Evolutionary conservation across 139 green algal genomes (phyloP).

Genomic region (Chlorella sorokiniana): DNA sequence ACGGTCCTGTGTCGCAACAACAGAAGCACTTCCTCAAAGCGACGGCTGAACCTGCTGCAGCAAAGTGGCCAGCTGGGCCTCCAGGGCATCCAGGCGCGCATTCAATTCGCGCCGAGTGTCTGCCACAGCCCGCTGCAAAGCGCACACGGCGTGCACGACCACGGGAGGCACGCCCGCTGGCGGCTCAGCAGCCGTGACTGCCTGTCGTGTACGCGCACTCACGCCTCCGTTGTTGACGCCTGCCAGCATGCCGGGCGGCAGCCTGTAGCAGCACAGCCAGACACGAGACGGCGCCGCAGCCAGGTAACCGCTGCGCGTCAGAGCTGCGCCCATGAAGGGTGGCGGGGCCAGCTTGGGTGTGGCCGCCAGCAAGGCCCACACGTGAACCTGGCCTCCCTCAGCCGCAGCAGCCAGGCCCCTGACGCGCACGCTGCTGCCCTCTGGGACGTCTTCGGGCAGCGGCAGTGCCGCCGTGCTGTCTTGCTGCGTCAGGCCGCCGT

Average conservation of each 20-base stretch:
- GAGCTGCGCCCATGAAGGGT: not conserved
- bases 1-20: too few relatives aligned
- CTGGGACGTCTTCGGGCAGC: not conserved
- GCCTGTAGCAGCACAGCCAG: constrained; percentile 16
- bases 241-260: not conserved
- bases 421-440: not conserved
- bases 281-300: not conserved
- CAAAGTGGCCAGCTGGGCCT: not conserved
- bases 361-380: not conserved
- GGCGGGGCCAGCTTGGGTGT: not conserved
- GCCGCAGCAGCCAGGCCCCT: not conserved
- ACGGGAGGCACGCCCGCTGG: not conserved
- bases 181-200: not conserved
- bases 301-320: not conserved
- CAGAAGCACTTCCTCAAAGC: not conserved
- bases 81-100: constrained; percentile 1
- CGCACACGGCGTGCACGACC: not conserved
- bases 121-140: not conserved
- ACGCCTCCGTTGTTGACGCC: too few relatives aligned
- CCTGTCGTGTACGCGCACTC: too few relatives aligned
- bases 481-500: not conserved
- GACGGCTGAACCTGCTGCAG: not conserved
- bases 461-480: not conserved
- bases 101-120: constrained; percentile 1
- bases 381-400: not conserved